Evolutionary conservation across 192 early-diverging fungal species (phyloP).

Genomic region (Chytriomyces sp.): DNA sequence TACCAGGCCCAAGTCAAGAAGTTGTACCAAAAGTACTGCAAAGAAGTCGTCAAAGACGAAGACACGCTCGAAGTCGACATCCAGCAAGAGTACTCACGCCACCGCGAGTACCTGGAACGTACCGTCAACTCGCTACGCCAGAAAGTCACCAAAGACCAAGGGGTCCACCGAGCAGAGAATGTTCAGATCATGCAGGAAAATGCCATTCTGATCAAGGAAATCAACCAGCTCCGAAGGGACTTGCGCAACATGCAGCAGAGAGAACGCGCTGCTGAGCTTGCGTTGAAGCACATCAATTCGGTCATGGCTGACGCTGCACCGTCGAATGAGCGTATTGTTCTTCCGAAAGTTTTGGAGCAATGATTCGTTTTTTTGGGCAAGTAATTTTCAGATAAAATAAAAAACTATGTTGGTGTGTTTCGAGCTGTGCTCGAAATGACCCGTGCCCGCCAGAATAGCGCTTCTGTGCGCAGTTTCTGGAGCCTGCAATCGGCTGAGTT

Average conservation of each 20-base stretch:
- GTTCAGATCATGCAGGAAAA: constrained; percentile 65
- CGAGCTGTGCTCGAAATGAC: too few relatives aligned
- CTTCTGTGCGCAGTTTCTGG: too few relatives aligned
- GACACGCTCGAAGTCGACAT: constrained; percentile 52
- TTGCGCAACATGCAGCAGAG: constrained; percentile 42
- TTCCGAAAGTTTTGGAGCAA: too few relatives aligned
- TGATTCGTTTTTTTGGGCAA: too few relatives aligned
- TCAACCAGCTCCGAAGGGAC: constrained; percentile 61
- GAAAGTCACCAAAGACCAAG: constrained; percentile 62
- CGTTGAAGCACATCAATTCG: constrained; percentile 37
- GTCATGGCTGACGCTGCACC: neutral
- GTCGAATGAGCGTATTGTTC: too few relatives aligned
- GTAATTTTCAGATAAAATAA: too few relatives aligned
- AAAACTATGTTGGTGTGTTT: too few relatives aligned
- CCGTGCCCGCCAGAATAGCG: too few relatives aligned
- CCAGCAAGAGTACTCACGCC: constrained; percentile 61
- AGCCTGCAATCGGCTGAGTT: too few relatives aligned
- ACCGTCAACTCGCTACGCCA: constrained; percentile 59
- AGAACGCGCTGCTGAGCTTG: constrained; percentile 52
- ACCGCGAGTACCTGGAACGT: constrained; percentile 64
- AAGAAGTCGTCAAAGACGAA: constrained; percentile 42
- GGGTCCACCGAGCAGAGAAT: constrained; percentile 57
- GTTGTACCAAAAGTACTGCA: constrained; percentile 69
- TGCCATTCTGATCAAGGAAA: constrained; percentile 62
- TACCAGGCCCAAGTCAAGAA: constrained; percentile 51